Base-by-base conservation (phyloP, 257 asterid species). In the Solanum lycopersicoides region DNA sequence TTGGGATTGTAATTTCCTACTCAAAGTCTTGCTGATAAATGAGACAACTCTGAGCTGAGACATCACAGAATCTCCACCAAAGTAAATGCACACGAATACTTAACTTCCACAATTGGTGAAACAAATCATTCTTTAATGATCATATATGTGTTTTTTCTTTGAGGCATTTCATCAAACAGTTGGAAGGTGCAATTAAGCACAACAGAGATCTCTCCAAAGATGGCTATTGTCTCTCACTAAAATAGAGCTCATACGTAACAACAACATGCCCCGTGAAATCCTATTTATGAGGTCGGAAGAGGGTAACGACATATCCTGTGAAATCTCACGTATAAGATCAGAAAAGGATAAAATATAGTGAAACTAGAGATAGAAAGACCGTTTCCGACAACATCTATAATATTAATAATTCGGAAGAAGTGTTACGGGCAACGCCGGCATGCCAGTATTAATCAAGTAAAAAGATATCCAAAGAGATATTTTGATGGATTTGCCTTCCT, bases 111-210 rank as follows among this genome's bases (percentile, higher is more conserved):
- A 89, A 56, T 44, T 44, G 18, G 11, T 7, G 30, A 34, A 71
- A 73, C 37, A 23, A 53, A n/a, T 16, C 37, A 74, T 82, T 7
- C 21, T 45, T 68, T 42, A 75, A 35, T 66, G 14, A 35, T 39
- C 35, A 59, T 39, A 34, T 39, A 41, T 44, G 83, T 68, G 75
- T 35, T 11, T 16, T 53, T 28, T 71, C 83, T 12, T 14, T 90
- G 90, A 86, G 82, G 90, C 98, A 94, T 89, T 92, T 94, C 86
- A 73, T 89, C 96, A 35, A 94, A 93, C 96, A 94, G 47, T 41
- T 91, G 35, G 79, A 65, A 85, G 87, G 88, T 88, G 21, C 18
- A 32, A 1, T 30, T n/a, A 32, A 82, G 44, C 13, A 11, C 45
- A 10, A 30, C 44, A 18, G 12, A 47, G 12, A 30, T 12, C 11